Conservation (phyloP, 2,329 filamentous ascomycete species). For the Aspergillus cejpii region DNA sequence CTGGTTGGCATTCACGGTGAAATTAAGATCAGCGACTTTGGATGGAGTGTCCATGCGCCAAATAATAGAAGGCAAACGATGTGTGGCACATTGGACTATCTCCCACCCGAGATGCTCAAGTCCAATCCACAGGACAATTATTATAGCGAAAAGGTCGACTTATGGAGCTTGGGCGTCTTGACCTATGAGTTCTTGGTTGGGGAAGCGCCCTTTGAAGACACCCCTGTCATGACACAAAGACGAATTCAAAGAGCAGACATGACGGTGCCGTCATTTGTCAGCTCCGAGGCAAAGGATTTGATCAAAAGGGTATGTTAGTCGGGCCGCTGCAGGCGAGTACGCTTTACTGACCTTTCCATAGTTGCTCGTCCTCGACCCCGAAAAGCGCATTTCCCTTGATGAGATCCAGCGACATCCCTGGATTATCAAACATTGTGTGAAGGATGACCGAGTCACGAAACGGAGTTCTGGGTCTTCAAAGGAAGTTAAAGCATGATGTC, state of each 20-base stretch:
- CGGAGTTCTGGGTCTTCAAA: slow-evolving; percentile 38
- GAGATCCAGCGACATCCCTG: slow-evolving; percentile 86
- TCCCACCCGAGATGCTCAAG: slow-evolving; percentile 96
- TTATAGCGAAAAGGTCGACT: slow-evolving; percentile 90
- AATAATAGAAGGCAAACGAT: slow-evolving; percentile 91
- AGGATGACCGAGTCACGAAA: slow-evolving; percentile 43
- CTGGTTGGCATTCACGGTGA: slow-evolving; percentile 93
- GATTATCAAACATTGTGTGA: slow-evolving; percentile 90
- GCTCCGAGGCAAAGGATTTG: slow-evolving; percentile 79
- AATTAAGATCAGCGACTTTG: slow-evolving; percentile 97
- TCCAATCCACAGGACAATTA: slow-evolving; percentile 73
- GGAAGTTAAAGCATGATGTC: slow-evolving; percentile 27
- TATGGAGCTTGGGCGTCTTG: slow-evolving; percentile 92
- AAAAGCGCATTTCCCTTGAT: slow-evolving; percentile 84
- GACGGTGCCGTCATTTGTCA: slow-evolving; percentile 85
- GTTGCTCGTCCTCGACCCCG: slow-evolving; percentile 86
- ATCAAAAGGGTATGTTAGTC: slow-evolving; percentile 68
- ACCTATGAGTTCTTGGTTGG: slow-evolving; percentile 95
- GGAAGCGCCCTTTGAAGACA: slow-evolving; percentile 95
- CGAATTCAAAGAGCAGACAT: slow-evolving; percentile 86
- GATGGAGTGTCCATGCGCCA: slow-evolving; percentile 95
- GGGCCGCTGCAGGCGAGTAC: neutral
- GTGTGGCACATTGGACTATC: slow-evolving; percentile 94
- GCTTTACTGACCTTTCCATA: slow-evolving; percentile 34
- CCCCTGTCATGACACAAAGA: slow-evolving; percentile 85